Percentiles rank a stretch among this genome's conserved stretches.
These are phyloP conservation scores for Ogataea hybrid DNA, from an alignment of 1,139 yeast genomes.

Conservation along the genomic window DNA sequence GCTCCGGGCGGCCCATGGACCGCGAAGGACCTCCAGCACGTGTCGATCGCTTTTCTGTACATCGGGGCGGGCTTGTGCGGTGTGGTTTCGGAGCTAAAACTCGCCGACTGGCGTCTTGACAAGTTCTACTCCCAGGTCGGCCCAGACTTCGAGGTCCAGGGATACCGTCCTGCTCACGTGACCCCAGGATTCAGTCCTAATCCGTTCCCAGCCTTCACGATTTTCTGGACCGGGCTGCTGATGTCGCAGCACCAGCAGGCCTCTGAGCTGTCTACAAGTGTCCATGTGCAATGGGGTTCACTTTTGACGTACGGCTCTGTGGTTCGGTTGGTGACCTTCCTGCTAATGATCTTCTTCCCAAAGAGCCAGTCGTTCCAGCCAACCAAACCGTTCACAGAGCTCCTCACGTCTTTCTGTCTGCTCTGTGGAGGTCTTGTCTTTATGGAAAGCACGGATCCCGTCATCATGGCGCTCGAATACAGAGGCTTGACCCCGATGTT, in stretches of 20 bases:
- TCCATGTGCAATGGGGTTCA: conserved; percentile 92
- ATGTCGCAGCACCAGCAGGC: conserved; percentile 96
- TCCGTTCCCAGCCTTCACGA: conserved; percentile 90
- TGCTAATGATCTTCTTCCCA: conserved; percentile 55
- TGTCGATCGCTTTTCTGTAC: conserved; percentile 89
- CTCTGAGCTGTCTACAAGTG: conserved; percentile 66
- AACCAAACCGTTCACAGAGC: conserved; percentile 79
- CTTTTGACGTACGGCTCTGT: conserved; percentile 74
- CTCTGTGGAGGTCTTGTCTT: conserved; percentile 88
- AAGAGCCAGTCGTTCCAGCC: conserved; percentile 39
- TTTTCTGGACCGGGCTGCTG: conserved; percentile 95
- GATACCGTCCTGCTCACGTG: conserved; percentile 33
- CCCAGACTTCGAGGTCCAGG: conserved; percentile 23
- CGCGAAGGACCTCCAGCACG: conserved; percentile 93
- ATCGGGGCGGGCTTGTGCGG: conserved; percentile 95
- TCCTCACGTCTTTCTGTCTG: conserved; percentile 72
- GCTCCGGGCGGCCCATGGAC: conserved; percentile 76
- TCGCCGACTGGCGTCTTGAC: conserved; percentile 47
- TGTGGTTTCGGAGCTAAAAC: conserved; percentile 64
- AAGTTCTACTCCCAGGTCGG: conserved; percentile 36
- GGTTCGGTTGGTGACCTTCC: conserved; percentile 69
- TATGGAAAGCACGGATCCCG: conserved; percentile 88
- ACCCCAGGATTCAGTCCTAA: conserved; percentile 80
- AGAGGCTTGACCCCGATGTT: conserved; percentile 89
- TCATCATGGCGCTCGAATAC: conserved; percentile 78